A percentile compares a stretch with the other conserved stretches of the same genome.
These are phyloP conservation scores for Apiotrichum akiyoshidainum DNA, from an alignment of 1,284 basidiomycete species.

Conservation along the genomic window DNA sequence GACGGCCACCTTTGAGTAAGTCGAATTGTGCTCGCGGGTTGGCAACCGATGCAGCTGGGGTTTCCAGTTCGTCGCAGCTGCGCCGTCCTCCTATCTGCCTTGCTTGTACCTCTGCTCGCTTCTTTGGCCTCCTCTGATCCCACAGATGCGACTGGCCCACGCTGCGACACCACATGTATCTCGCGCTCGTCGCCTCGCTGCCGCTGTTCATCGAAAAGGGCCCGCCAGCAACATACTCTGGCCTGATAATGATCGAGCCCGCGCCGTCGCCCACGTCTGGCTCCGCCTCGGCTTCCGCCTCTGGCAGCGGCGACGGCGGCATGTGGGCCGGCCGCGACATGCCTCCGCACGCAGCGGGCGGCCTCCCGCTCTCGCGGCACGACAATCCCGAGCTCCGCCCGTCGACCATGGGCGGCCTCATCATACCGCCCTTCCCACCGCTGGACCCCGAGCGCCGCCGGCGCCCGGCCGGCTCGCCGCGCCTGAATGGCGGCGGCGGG, in stretches of 20 bases:
- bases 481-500: constrained; percentile 12
- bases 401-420: constrained; percentile 61
- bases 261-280: neutral
- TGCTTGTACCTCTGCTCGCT: no score
- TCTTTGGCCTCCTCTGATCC: constrained; percentile 4
- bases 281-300: neutral
- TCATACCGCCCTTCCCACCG: constrained; percentile 73
- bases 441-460: constrained; percentile 53
- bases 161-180: constrained; percentile 56
- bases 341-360: neutral
- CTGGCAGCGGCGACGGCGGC: neutral
- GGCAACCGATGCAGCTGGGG: no score
- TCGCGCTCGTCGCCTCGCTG: constrained; percentile 23
- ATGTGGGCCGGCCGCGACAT: neutral
- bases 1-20: constrained; percentile 67
- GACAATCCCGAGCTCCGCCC: constrained; percentile 33
- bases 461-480: constrained; percentile 45
- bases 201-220: constrained; percentile 25
- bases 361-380: constrained; percentile 14
- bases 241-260: constrained; percentile 5
- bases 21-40: constrained; percentile 15
- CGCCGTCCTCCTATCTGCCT: no score
- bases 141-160: constrained; percentile 68
- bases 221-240: constrained; percentile 5
- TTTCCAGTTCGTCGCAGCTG: no score